Base-by-base conservation (phyloP, 768 basidiomycete species). In the Xanthoconium purpureum region DNA sequence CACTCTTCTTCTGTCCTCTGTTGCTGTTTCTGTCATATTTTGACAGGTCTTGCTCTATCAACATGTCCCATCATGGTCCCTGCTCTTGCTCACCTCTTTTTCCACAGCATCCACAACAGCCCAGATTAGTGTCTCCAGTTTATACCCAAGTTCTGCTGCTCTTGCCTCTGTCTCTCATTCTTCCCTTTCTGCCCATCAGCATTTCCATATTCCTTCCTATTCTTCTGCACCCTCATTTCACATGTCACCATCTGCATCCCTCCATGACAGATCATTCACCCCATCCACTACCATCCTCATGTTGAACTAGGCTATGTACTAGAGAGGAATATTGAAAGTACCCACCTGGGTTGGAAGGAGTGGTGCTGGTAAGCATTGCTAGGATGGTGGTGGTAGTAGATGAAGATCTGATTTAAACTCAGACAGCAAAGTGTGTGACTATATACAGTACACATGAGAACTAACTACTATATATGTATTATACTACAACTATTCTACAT, bases 11-110 rank as follows among this genome's bases (percentile, higher is more conserved):
- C 47, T 56, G 29, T 54, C 49, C 20, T 37, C 44, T 39, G 29
- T 35, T 40, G 48, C 52, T 45, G 58, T 52, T 50, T 49, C 43
- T 46, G 50, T 63, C 64, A 52, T 14, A 3, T 0, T 8, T 30
- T 43, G 59, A 49, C 49, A 45, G 59, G 61, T 67, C 57, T 33
- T 48, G 42, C 50, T 45, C 50, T 65, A 65, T 64, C 64, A 6
- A 45, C 5, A 5, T 39, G 30, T 50, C 32, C 13, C 3, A 24
- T 32, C 20, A 24, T 17, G 5, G 35, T 37, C 24, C 24, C 24
- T 4, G 24, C 24, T 45, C 40, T 33, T n/a, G 50, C 63, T 65
- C 38, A 60, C 35, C 14, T n/a, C 5, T 9, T 43, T 28, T 30
- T 9, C 42, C 36, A 6, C 43, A 67, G 66, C 42, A 2, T 54